Percentiles rank a stretch among this genome's conserved stretches.
phyloP scores from a whole-genome alignment of 169 alveolate genomes.

The Perkinsus olseni region DNA sequence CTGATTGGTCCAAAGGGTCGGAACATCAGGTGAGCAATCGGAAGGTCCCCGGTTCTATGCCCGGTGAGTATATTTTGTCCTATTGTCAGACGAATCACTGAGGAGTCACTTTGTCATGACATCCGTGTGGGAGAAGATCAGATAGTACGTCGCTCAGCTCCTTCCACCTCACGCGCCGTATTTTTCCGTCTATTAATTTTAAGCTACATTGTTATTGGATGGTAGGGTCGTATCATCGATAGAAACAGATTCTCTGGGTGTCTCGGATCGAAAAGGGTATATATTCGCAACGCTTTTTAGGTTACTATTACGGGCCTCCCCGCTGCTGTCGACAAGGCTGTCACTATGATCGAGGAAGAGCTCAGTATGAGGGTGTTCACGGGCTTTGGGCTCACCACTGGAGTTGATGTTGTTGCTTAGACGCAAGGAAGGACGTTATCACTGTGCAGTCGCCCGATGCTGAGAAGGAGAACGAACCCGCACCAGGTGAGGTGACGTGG shows the following conservation, averaged over 20 bases:
- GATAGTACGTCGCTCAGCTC: neutral
- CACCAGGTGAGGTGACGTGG: neutral
- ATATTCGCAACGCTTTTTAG: neutral
- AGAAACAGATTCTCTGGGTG: no score
- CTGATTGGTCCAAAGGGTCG: neutral
- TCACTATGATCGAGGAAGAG: neutral
- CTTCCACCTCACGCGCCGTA: no score
- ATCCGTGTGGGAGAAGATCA: neutral
- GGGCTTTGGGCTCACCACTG: no score
- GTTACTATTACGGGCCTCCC: neutral
- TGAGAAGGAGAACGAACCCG: neutral
- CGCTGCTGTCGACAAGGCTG: neutral
- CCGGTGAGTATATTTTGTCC: neutral
- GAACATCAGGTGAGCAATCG: neutral
- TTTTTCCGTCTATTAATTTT: no score
- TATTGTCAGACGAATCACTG: neutral
- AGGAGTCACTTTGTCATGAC: neutral
- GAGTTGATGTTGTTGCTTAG: no score
- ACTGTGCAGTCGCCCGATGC: neutral
- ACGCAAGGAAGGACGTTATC: neutral
- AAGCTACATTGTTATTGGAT: no score
- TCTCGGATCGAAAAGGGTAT: no score
- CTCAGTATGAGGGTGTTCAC: no score
- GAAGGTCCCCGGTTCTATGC: neutral
- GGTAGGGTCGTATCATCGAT: no score